A percentile compares a stretch with the other conserved stretches of the same genome.
Conservation (phyloP, 2,329 filamentous ascomycete genomes). For the Monilinia vaccinii-corymbosi region DNA sequence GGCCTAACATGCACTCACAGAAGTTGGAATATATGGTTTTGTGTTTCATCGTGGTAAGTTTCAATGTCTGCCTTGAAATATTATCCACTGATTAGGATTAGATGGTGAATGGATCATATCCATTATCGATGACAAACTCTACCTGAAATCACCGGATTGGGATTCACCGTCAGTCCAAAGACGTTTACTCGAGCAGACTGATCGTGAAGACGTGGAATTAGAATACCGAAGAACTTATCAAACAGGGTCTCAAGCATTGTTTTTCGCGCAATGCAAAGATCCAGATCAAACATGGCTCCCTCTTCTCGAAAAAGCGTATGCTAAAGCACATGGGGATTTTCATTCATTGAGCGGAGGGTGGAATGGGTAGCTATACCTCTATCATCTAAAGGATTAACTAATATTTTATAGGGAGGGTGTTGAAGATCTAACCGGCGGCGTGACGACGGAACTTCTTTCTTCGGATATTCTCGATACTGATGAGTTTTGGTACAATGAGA, state of each 20-base stretch:
- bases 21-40: slow-evolving; percentile 80
- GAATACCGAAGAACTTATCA: slow-evolving; percentile 47
- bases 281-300: slow-evolving; percentile 78
- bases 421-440: slow-evolving; percentile 56
- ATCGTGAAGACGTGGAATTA: slow-evolving; percentile 61
- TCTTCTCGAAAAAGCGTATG: slow-evolving; percentile 72
- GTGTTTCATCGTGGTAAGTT: slow-evolving; percentile 58
- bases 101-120: slow-evolving; percentile 90
- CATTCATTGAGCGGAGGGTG: slow-evolving; percentile 65
- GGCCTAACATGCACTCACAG: slow-evolving; percentile 11
- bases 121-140: slow-evolving; percentile 86
- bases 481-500: slow-evolving; percentile 74
- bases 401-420: slow-evolving; percentile 36
- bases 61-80: neutral
- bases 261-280: slow-evolving; percentile 67
- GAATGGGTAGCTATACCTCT: slow-evolving; percentile 25
- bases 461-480: slow-evolving; percentile 70
- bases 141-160: slow-evolving; percentile 72
- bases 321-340: slow-evolving; percentile 78
- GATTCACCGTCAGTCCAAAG: slow-evolving; percentile 70
- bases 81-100: neutral
- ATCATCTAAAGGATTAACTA: slow-evolving; percentile 2
- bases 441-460: slow-evolving; percentile 61
- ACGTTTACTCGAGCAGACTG: slow-evolving; percentile 64
- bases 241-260: slow-evolving; percentile 61